phyloP scores from a whole-genome alignment of 306 rosid genomes.

The Trichosanthes cucumerina region DNA sequence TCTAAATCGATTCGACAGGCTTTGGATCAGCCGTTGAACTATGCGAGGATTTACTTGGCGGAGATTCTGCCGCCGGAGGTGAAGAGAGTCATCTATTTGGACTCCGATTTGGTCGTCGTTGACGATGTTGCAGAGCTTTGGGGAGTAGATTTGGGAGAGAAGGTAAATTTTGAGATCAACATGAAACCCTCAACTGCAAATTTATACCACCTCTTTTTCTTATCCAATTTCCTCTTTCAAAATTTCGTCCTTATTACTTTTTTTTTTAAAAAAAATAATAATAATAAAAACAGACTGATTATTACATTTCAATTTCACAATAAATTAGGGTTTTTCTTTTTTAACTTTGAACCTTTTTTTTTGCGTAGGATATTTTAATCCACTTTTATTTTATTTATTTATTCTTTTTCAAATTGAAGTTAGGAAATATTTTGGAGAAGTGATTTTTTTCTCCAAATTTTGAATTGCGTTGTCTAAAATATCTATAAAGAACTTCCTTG shows the following conservation, averaged over 20 bases:
- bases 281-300: no score
- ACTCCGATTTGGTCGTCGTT: conserved; percentile 71
- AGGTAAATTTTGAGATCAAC: conserved; percentile 16
- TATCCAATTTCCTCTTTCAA: no score
- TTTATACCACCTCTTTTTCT: background rate
- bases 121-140: conserved; percentile 67
- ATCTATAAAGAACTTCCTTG: no score
- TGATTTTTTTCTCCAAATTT: no score
- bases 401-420: no score
- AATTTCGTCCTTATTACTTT: background rate
- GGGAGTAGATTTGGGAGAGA: conserved; percentile 59
- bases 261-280: no score
- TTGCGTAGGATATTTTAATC: no score
- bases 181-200: background rate
- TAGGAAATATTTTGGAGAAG: no score
- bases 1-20: conserved; percentile 76
- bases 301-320: background rate
- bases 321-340: background rate
- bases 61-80: conserved; percentile 56
- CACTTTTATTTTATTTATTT: background rate
- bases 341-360: no score
- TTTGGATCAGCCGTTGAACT: conserved; percentile 73
- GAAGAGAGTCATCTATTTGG: conserved; percentile 53
- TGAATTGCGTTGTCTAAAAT: no score
- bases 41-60: conserved; percentile 64